These are phyloP conservation scores for Seiridium cupressi DNA, from an alignment of 2,329 filamentous ascomycete species.

Conservation along the genomic window DNA sequence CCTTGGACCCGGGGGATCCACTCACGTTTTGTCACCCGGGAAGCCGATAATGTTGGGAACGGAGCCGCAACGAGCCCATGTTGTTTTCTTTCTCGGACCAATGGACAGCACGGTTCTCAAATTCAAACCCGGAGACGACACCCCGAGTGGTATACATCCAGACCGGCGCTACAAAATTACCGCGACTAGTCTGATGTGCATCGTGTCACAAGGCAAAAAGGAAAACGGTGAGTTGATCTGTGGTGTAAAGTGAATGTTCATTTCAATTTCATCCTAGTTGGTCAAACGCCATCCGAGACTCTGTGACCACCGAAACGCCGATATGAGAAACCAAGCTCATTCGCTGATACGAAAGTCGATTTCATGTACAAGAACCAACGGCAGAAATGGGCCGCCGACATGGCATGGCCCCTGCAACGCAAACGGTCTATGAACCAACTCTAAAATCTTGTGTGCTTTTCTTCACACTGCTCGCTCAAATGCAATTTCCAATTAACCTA, in stretches of 20 bases:
- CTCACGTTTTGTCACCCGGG: not conserved
- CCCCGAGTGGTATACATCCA: too few relatives aligned
- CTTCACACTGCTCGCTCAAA: not conserved
- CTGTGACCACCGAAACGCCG: not conserved
- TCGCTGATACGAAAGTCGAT: not conserved
- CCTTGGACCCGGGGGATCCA: not conserved
- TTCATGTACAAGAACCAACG: not conserved
- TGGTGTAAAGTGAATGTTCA: not conserved
- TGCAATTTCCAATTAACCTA: not conserved
- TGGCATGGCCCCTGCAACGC: not conserved
- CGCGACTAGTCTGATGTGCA: too few relatives aligned
- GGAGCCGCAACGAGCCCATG: not conserved
- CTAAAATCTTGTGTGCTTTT: not conserved
- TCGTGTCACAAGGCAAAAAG: too few relatives aligned
- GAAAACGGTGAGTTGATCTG: too few relatives aligned
- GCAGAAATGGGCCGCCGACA: not conserved
- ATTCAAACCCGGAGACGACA: too few relatives aligned
- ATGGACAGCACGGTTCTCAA: not conserved
- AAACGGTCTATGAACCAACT: not conserved
- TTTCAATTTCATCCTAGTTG: not conserved
- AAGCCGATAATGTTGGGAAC: conserved; percentile 1
- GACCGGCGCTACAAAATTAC: too few relatives aligned
- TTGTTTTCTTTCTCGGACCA: not conserved
- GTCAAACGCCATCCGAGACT: not conserved
- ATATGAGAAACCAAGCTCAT: not conserved